These are phyloP conservation scores for Ophiostoma perfectum DNA, from an alignment of 2,329 filamentous ascomycete species.

Conservation along the genomic window DNA sequence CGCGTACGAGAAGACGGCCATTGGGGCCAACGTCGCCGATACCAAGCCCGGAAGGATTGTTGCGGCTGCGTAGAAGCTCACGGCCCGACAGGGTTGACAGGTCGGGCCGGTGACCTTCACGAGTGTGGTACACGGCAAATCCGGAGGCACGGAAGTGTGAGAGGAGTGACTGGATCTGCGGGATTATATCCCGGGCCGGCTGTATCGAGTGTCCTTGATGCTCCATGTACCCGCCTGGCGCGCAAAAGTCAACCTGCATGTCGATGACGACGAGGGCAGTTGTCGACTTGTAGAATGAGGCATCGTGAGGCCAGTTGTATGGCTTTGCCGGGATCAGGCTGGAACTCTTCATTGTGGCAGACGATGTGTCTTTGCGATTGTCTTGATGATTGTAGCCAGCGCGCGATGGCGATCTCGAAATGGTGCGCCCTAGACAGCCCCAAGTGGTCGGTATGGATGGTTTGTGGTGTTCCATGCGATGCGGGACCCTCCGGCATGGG, in stretches of 20 bases:
- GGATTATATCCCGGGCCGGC: conserved; percentile 20
- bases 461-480: background rate
- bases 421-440: no score
- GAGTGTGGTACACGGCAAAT: conserved; percentile 22
- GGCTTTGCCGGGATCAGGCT: conserved; percentile 18
- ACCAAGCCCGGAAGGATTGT: conserved; percentile 17
- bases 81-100: conserved; percentile 19
- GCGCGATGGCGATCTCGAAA: no score
- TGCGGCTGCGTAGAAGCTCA: conserved; percentile 20
- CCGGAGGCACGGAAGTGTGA: conserved; percentile 14
- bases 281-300: background rate
- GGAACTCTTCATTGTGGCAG: background rate
- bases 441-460: no score
- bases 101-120: conserved; percentile 23
- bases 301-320: conserved; percentile 22
- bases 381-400: no score
- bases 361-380: background rate
- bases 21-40: conserved; percentile 22
- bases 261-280: conserved; percentile 22
- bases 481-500: background rate
- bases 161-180: conserved; percentile 14
- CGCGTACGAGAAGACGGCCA: conserved; percentile 22
- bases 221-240: conserved; percentile 22
- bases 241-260: conserved; percentile 24
- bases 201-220: conserved; percentile 22